phyloP scores from a whole-genome alignment of 2,329 filamentous ascomycete genomes.

The Sphaerulina vaccinii region DNA sequence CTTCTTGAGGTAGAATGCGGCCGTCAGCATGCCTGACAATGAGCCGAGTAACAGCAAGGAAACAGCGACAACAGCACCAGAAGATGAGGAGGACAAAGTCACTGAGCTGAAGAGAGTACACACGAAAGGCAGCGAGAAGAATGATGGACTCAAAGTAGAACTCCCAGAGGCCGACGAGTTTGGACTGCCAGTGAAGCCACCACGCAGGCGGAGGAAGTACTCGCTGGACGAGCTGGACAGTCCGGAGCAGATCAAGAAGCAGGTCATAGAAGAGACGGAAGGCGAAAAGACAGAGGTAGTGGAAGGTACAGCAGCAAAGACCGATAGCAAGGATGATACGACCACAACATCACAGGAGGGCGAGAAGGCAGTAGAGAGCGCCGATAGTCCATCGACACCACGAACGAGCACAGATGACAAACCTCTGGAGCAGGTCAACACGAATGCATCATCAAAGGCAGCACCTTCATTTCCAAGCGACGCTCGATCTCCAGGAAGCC shows the following conservation, averaged over 20 bases:
- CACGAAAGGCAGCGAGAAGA: constrained; percentile 20
- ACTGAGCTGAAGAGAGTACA: constrained; percentile 19
- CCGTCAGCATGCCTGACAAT: constrained; percentile 1
- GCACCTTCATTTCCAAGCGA: neutral
- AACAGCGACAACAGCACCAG: neutral
- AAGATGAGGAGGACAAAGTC: constrained; percentile 6
- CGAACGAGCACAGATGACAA: constrained; percentile 8
- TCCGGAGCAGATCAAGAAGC: constrained; percentile 24
- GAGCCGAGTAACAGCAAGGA: neutral
- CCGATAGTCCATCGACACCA: constrained; percentile 1
- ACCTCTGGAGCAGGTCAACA: neutral
- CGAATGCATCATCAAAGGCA: constrained; percentile 8
- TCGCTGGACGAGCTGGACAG: constrained; percentile 29
- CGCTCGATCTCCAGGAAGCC: constrained; percentile 10
- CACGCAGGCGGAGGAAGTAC: constrained; percentile 30
- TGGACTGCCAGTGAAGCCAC: constrained; percentile 37
- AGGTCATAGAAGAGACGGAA: constrained; percentile 25
- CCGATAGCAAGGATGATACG: neutral
- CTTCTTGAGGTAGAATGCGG: neutral
- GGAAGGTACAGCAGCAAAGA: neutral
- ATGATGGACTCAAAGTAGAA: constrained; percentile 27
- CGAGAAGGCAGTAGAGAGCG: neutral
- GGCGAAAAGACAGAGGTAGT: constrained; percentile 13
- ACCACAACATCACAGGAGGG: neutral
- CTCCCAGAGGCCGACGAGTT: constrained; percentile 39